Conservation (phyloP, 176 grass and related monocot genomes). For the Oryza meridionalis region DNA sequence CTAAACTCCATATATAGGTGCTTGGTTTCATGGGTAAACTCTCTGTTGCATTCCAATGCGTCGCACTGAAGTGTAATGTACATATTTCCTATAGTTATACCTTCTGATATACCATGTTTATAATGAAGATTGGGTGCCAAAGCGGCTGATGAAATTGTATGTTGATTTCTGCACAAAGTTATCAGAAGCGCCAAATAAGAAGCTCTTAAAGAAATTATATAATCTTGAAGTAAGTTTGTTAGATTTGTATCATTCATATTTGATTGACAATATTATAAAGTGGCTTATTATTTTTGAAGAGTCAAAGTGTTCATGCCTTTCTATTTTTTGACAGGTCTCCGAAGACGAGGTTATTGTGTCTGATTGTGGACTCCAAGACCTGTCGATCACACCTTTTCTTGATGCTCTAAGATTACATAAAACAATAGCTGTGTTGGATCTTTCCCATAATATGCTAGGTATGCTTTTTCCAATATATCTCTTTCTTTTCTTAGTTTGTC, state of each 20-base stretch:
- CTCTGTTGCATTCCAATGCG: slow-evolving; percentile 21
- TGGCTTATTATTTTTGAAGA: slow-evolving; percentile 40
- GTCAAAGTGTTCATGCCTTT: slow-evolving; percentile 36
- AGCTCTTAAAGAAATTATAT: slow-evolving; percentile 81
- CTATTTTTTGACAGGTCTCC: slow-evolving; percentile 67
- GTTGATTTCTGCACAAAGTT: slow-evolving; percentile 83
- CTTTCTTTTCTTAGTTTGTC: neutral
- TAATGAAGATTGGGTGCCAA: slow-evolving; percentile 83
- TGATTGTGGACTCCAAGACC: slow-evolving; percentile 87
- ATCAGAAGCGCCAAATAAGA: slow-evolving; percentile 72
- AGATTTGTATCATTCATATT: slow-evolving; percentile 27
- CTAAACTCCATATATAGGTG: neutral
- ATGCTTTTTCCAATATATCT: slow-evolving; percentile 38
- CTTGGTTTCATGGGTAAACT: slow-evolving; percentile 6
- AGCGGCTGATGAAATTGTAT: slow-evolving; percentile 89
- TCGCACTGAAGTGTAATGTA: slow-evolving; percentile 5
- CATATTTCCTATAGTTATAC: neutral
- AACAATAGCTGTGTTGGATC: slow-evolving; percentile 84
- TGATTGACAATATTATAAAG: slow-evolving; percentile 25
- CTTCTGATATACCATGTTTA: slow-evolving; percentile 34
- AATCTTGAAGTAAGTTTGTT: slow-evolving; percentile 77
- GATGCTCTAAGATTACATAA: slow-evolving; percentile 85
- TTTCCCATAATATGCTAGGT: slow-evolving; percentile 97
- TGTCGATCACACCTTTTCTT: slow-evolving; percentile 73
- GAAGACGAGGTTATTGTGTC: slow-evolving; percentile 95